Percentiles rank a stretch among this genome's conserved stretches.
Conservation (phyloP, 352 stramenopile species). For the Phytophthora palmivora region DNA sequence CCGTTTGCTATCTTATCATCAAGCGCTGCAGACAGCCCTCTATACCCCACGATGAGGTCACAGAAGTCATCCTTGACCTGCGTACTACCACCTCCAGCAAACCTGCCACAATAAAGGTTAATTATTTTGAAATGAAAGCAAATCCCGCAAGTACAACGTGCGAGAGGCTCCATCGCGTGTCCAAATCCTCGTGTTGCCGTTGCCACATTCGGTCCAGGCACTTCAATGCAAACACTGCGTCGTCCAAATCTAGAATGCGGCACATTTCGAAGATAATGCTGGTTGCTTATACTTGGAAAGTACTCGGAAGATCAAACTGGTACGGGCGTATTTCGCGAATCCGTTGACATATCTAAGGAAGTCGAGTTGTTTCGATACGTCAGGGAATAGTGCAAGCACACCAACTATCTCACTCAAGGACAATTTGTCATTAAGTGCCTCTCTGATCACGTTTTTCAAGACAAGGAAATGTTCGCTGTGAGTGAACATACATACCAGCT, state of each 20-base stretch:
- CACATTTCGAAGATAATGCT: constrained; percentile 74
- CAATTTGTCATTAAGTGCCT: constrained; percentile 47
- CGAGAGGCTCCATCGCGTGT: constrained; percentile 39
- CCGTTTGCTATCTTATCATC: constrained; percentile 13
- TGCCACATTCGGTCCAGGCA: constrained; percentile 66
- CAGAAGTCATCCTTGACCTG: constrained; percentile 64
- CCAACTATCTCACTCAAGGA: constrained; percentile 49
- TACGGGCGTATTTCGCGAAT: constrained; percentile 35
- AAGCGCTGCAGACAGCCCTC: constrained; percentile 26
- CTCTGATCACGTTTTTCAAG: constrained; percentile 51
- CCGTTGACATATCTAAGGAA: constrained; percentile 59
- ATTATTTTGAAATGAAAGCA: not conserved
- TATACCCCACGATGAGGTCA: constrained; percentile 67
- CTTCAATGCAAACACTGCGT: constrained; percentile 67
- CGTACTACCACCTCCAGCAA: constrained; percentile 12
- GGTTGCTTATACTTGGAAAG: constrained; percentile 58
- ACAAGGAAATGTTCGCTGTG: constrained; percentile 42
- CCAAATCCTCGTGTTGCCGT: constrained; percentile 30
- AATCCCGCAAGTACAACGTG: constrained; percentile 17
- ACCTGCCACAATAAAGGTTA: constrained; percentile 2
- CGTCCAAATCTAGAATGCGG: constrained; percentile 65
- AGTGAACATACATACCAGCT: constrained; percentile 43
- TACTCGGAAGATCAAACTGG: constrained; percentile 58
- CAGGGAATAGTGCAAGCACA: constrained; percentile 63
- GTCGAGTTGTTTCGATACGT: constrained; percentile 33